A percentile compares a stretch with the other conserved stretches of the same genome.
phyloP scores from a whole-genome alignment of 2,329 filamentous ascomycete species.

The Aspergillus chevalieri region DNA sequence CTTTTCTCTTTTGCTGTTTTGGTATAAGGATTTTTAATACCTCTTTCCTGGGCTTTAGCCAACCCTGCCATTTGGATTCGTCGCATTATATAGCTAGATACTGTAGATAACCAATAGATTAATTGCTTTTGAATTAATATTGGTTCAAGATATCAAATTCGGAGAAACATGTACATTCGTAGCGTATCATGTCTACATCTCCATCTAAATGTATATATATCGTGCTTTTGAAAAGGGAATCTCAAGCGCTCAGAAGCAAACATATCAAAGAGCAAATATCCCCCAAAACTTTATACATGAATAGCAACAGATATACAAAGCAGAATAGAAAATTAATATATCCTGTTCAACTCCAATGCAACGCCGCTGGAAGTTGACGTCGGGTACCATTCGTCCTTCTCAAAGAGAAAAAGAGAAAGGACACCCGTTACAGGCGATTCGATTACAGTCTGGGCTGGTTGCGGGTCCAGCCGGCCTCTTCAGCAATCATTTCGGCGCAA shows the following conservation, averaged over 20 bases:
- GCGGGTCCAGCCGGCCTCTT: slow-evolving; percentile 62
- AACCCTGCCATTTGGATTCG: neutral
- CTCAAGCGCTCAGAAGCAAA: neutral
- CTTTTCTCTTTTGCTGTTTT: slow-evolving; percentile 9
- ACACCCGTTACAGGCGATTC: neutral
- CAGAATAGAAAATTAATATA: neutral
- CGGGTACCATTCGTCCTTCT: neutral
- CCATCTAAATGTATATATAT: neutral
- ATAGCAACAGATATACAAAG: neutral
- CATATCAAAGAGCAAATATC: neutral
- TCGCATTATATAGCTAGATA: neutral
- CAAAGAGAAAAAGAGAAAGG: neutral
- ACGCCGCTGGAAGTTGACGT: slow-evolving; percentile 1
- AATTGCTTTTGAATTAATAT: neutral
- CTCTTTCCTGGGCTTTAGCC: neutral
- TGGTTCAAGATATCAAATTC: neutral
- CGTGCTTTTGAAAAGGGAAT: neutral
- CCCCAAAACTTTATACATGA: neutral
- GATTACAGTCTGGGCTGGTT: slow-evolving; percentile 49
- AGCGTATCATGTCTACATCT: neutral
- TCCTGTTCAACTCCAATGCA: neutral
- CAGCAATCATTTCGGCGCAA: slow-evolving; percentile 74
- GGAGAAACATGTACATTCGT: neutral
- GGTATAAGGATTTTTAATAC: slow-evolving; percentile 7
- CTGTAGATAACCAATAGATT: neutral